These are phyloP conservation scores for Prunus yedoensis DNA, from an alignment of 331 rosid species.

Conservation along the genomic window DNA sequence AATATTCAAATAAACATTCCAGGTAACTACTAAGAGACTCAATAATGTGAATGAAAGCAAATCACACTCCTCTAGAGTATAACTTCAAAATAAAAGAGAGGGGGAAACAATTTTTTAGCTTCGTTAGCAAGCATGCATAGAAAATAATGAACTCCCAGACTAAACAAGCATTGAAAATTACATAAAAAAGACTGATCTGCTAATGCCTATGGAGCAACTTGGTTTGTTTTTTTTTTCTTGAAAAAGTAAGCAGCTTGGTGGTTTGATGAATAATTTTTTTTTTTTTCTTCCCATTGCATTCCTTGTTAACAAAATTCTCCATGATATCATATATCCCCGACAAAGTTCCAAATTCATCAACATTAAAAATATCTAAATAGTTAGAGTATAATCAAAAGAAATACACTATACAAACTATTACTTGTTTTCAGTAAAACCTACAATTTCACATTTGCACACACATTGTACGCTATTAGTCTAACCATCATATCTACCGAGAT, in stretches of 20 bases:
- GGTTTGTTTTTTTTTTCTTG: not conserved
- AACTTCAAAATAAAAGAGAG: not conserved
- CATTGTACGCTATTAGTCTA: not conserved
- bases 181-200: not conserved
- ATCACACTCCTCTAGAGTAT: not conserved
- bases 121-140: not conserved
- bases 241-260: not conserved
- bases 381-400: not conserved
- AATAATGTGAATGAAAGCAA: not conserved
- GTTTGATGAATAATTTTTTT: not conserved
- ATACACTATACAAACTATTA: not conserved
- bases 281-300: not conserved
- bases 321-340: not conserved
- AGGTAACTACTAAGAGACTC: not conserved
- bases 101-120: not conserved
- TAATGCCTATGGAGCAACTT: not conserved
- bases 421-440: not conserved
- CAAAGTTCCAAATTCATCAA: not conserved
- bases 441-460: not conserved
- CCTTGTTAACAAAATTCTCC: not conserved
- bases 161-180: not conserved
- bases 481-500: not conserved
- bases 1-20: not conserved
- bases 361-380: not conserved
- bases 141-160: not conserved